Evolutionary conservation across 176 grass and related monocot species (phyloP).

Genomic region (Microstegium vimineum): DNA sequence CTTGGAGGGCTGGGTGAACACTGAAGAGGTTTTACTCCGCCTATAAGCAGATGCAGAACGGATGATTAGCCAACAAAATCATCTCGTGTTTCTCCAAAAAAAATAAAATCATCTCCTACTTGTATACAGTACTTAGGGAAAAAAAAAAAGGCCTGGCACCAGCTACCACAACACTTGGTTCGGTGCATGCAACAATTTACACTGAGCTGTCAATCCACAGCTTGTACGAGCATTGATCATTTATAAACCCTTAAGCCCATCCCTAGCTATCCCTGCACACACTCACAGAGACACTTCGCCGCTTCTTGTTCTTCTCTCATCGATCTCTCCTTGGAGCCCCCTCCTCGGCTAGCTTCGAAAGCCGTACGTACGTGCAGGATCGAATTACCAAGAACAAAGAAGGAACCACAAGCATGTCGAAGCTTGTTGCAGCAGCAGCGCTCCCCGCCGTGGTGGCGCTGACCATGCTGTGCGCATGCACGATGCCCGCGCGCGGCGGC

Average conservation of each 20-base stretch:
- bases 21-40: no score
- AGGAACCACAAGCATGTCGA: constrained; percentile 25
- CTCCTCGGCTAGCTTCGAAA: not conserved
- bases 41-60: no score
- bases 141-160: no score
- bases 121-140: no score
- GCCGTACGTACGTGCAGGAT: not conserved
- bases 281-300: not conserved
- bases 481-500: not conserved
- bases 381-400: not conserved
- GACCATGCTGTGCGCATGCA: constrained; percentile 3
- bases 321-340: not conserved
- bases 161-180: not conserved
- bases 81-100: no score
- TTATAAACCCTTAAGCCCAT: constrained; percentile 31
- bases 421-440: not conserved
- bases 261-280: no score
- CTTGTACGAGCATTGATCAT: not conserved
- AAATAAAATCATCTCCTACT: no score
- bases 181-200: not conserved
- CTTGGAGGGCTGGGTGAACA: no score
- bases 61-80: no score
- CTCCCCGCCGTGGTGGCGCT: not conserved
- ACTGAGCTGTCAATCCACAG: not conserved
- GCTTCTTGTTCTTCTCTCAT: not conserved